A percentile compares a stretch with the other conserved stretches of the same genome.
phyloP scores from a whole-genome alignment of 805 yeast species.

The Candida caryicola region DNA sequence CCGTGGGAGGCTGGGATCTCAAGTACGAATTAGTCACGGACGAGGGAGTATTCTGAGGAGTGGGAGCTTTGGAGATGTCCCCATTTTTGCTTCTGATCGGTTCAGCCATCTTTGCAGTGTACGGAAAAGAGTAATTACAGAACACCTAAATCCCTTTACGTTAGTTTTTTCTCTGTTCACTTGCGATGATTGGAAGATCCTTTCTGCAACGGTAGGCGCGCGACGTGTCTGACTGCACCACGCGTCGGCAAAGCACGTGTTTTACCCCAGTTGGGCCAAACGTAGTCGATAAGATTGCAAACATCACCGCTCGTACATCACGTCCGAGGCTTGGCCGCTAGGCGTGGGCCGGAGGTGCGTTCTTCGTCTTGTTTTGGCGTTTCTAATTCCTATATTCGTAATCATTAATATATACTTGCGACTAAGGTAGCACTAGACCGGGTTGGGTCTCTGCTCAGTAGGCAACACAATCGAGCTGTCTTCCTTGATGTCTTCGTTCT shows the following conservation, averaged over 20 bases:
- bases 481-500: constrained; percentile 19
- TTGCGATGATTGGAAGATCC: not conserved
- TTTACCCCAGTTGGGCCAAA: too few relatives aligned
- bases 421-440: not conserved
- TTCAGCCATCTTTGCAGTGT: constrained; percentile 58
- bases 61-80: constrained; percentile 88
- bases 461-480: not conserved
- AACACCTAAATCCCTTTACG: not conserved
- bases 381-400: too few relatives aligned
- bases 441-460: not conserved
- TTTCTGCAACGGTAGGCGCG: not conserved
- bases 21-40: constrained; percentile 74
- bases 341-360: too few relatives aligned
- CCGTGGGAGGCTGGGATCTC: constrained; percentile 56
- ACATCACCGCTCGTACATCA: too few relatives aligned
- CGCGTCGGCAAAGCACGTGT: too few relatives aligned
- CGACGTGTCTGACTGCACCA: not conserved
- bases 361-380: too few relatives aligned
- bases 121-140: not conserved
- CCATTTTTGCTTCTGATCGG: constrained; percentile 73
- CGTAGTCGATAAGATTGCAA: too few relatives aligned
- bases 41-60: constrained; percentile 98
- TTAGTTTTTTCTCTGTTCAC: not conserved
- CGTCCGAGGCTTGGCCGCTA: too few relatives aligned
- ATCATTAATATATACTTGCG: too few relatives aligned